Evolutionary conservation across 805 yeast genomes (phyloP).

Genomic region (Scheffersomyces amazonensis): DNA sequence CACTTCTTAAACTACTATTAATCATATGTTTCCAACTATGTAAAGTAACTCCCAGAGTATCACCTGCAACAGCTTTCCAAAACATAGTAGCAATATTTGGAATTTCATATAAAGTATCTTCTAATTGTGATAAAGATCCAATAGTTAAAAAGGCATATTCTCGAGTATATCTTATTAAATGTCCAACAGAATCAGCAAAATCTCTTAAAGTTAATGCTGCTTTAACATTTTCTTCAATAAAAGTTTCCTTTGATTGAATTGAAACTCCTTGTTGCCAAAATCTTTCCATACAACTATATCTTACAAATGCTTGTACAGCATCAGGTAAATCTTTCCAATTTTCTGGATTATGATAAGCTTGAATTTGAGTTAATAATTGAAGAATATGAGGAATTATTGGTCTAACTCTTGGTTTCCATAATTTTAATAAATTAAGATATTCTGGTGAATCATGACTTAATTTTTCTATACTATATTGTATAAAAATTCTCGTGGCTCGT

Average conservation of each 20-base stretch:
- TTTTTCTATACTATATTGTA: constrained; percentile 94
- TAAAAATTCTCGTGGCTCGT: constrained; percentile 89
- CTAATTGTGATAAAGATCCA: constrained; percentile 85
- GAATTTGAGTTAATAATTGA: constrained; percentile 84
- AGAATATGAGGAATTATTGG: constrained; percentile 90
- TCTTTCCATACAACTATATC: constrained; percentile 83
- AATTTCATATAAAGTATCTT: constrained; percentile 81
- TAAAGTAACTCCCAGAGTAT: constrained; percentile 79
- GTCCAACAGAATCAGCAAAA: constrained; percentile 97
- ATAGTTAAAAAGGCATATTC: constrained; percentile 92
- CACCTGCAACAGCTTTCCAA: constrained; percentile 87
- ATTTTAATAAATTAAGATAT: constrained; percentile 60
- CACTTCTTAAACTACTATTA: constrained; percentile 81
- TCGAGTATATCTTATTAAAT: constrained; percentile 89
- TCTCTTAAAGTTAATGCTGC: constrained; percentile 93
- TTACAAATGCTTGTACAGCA: constrained; percentile 90
- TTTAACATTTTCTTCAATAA: constrained; percentile 88
- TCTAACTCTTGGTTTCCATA: constrained; percentile 93
- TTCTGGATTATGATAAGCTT: constrained; percentile 89
- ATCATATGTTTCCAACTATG: constrained; percentile 98
- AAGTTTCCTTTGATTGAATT: constrained; percentile 88
- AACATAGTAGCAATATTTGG: constrained; percentile 75
- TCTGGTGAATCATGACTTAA: constrained; percentile 76
- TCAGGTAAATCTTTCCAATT: constrained; percentile 87
- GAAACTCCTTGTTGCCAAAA: constrained; percentile 99